Evolutionary conservation across 2,329 filamentous ascomycete genomes (phyloP).

Genomic region (Ascocoryne sarcoides): DNA sequence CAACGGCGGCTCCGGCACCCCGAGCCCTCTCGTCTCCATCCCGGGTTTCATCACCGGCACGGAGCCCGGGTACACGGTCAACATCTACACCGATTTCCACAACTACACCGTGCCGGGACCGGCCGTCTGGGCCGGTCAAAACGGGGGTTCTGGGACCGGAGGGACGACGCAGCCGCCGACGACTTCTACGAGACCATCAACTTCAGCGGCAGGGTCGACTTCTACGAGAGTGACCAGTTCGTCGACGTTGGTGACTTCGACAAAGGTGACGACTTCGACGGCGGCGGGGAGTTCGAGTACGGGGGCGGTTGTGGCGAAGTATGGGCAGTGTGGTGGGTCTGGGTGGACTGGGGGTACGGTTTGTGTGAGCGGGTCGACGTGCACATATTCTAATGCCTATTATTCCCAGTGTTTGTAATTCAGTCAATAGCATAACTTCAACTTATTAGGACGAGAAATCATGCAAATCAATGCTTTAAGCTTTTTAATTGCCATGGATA

Average conservation of each 20-base stretch:
- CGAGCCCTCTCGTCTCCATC: slow-evolving; percentile 22
- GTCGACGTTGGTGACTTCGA: not conserved
- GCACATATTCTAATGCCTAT: slow-evolving; percentile 16
- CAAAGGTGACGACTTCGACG: slow-evolving; percentile 1
- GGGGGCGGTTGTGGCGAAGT: slow-evolving; percentile 5
- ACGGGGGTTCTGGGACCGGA: slow-evolving; percentile 4
- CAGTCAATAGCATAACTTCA: no score
- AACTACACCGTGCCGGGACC: slow-evolving; percentile 26
- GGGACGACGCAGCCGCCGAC: not conserved
- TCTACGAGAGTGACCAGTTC: slow-evolving; percentile 1
- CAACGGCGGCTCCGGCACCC: slow-evolving; percentile 20
- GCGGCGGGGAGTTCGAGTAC: not conserved
- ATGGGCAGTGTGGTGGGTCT: slow-evolving; percentile 19
- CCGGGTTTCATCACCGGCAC: slow-evolving; percentile 20
- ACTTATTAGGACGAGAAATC: no score
- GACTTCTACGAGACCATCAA: slow-evolving; percentile 1
- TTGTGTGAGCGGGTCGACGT: slow-evolving; percentile 21
- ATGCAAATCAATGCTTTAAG: no score
- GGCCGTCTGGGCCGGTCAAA: slow-evolving; percentile 19
- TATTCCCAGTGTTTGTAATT: slow-evolving; percentile 16
- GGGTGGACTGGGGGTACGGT: slow-evolving; percentile 22
- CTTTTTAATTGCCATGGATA: no score
- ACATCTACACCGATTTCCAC: slow-evolving; percentile 24
- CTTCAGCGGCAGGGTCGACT: not conserved
- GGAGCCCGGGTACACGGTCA: slow-evolving; percentile 18